phyloP scores from a whole-genome alignment of 2,329 filamentous ascomycete genomes.

The Aspergillus glaucus region DNA sequence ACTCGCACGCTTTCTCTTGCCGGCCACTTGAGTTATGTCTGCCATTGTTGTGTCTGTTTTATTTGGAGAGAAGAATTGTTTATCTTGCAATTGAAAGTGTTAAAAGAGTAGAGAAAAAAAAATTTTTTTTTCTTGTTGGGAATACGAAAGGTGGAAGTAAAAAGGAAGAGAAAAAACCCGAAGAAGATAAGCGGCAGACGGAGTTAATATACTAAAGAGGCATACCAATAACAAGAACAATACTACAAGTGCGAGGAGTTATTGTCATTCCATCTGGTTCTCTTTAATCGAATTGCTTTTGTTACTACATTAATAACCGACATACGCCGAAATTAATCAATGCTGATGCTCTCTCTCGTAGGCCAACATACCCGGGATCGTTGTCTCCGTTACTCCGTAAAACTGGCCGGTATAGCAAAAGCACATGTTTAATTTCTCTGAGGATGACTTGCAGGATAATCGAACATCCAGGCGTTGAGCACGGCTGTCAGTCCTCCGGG shows the following conservation, averaged over 20 bases:
- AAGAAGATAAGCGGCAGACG: not conserved
- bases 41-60: conserved; percentile 26
- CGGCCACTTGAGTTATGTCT: conserved; percentile 24
- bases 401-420: not conserved
- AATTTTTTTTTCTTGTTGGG: not conserved
- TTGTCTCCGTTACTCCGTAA: not conserved
- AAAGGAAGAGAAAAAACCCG: conserved; percentile 2
- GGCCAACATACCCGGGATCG: not conserved
- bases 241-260: not conserved
- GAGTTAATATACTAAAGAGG: not conserved
- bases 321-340: not conserved
- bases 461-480: too few relatives aligned
- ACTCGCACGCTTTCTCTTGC: conserved; percentile 37
- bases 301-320: not conserved
- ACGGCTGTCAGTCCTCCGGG: too few relatives aligned
- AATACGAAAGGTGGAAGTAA: not conserved
- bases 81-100: not conserved
- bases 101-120: conserved; percentile 5
- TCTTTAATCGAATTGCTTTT: not conserved
- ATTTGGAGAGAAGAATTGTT: conserved; percentile 1
- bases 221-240: too few relatives aligned
- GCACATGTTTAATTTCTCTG: too few relatives aligned
- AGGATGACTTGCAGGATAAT: too few relatives aligned
- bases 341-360: not conserved
- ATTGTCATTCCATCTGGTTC: not conserved